A percentile compares a stretch with the other conserved stretches of the same genome.
Conservation (phyloP, 1,139 yeast species). For the Yamadazyma diddensiae region DNA sequence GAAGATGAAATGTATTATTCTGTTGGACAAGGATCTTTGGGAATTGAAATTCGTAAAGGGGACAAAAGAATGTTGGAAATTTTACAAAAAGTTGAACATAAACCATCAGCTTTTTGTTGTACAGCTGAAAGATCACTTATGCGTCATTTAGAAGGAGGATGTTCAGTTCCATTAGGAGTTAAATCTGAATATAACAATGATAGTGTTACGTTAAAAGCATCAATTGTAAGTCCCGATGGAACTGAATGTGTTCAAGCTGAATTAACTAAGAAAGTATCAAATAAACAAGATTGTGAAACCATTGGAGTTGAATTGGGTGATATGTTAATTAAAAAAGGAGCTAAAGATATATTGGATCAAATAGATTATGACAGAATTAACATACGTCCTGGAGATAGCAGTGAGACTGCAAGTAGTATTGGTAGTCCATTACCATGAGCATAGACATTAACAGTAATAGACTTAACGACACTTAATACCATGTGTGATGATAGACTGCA, state of each 20-base stretch:
- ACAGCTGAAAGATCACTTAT: constrained; percentile 86
- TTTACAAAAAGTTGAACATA: constrained; percentile 63
- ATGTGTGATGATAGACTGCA: constrained; percentile 1
- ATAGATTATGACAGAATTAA: constrained; percentile 70
- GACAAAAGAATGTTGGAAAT: constrained; percentile 60
- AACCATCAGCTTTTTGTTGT: constrained; percentile 70
- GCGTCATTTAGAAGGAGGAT: constrained; percentile 93
- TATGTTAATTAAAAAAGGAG: constrained; percentile 69
- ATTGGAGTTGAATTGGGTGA: constrained; percentile 74
- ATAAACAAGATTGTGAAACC: constrained; percentile 60
- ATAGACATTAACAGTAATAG: not conserved
- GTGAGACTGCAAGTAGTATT: constrained; percentile 1
- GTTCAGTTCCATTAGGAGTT: constrained; percentile 96
- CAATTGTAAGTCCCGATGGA: constrained; percentile 88
- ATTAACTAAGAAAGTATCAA: constrained; percentile 29
- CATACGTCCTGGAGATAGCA: constrained; percentile 25
- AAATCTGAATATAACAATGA: constrained; percentile 51
- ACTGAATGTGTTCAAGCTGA: constrained; percentile 58
- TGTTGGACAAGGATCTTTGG: constrained; percentile 97
- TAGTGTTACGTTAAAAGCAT: constrained; percentile 55
- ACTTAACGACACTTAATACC: not conserved
- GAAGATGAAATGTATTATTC: constrained; percentile 93
- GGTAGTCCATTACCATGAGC: constrained; percentile 1
- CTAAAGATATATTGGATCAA: constrained; percentile 74
- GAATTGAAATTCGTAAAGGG: constrained; percentile 77